These are phyloP conservation scores for Nephelium lappaceum DNA, from an alignment of 345 rosid genomes.

Conservation along the genomic window DNA sequence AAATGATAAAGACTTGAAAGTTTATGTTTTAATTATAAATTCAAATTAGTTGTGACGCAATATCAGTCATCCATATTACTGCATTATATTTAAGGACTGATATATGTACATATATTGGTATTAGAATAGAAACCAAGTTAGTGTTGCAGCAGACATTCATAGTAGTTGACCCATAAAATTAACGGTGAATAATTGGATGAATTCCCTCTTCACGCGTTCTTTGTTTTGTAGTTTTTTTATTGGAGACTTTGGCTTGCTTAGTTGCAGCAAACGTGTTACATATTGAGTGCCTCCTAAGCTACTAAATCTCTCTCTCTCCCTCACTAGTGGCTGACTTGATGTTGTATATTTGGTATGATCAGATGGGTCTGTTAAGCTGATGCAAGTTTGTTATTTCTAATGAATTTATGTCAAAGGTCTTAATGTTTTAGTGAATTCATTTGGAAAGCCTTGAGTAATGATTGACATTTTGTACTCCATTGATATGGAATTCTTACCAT, in stretches of 20 bases:
- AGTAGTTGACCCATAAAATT: conserved; percentile 4
- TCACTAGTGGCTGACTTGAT: conserved; percentile 23
- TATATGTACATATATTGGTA: neutral
- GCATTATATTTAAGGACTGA: too few relatives aligned
- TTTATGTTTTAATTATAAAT: too few relatives aligned
- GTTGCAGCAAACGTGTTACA: conserved; percentile 34
- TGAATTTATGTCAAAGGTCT: neutral
- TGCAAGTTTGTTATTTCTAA: neutral
- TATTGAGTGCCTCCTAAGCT: conserved; percentile 44
- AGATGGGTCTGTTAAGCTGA: too few relatives aligned
- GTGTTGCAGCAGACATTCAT: neutral
- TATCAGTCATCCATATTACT: too few relatives aligned
- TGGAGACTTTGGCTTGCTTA: conserved; percentile 22
- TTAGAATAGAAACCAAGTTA: neutral
- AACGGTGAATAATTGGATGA: conserved; percentile 17
- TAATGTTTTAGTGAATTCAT: neutral
- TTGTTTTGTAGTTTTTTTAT: neutral
- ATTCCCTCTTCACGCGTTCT: conserved; percentile 13
- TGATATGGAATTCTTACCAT: neutral
- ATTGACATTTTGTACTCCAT: neutral
- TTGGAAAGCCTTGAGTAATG: neutral
- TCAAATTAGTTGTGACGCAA: too few relatives aligned
- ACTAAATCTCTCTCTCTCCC: conserved; percentile 25
- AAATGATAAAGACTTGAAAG: too few relatives aligned
- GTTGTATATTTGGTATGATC: too few relatives aligned